Evolutionary conservation across 2,329 filamentous ascomycete species (phyloP).

Genomic region (Blastomyces percursus): DNA sequence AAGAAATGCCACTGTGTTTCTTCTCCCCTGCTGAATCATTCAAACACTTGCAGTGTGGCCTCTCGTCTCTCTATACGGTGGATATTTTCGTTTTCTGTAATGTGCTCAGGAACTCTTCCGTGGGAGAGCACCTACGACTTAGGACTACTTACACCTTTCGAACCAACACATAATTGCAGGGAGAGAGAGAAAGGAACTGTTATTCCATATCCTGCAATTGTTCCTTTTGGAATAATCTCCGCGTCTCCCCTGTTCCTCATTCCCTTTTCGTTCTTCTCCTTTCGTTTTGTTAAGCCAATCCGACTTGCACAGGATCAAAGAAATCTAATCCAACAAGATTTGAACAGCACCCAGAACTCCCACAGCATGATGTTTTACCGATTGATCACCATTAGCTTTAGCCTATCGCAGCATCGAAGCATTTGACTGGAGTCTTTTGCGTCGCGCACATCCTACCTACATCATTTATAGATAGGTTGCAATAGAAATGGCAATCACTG

Average conservation of each 20-base stretch:
- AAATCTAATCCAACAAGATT: neutral
- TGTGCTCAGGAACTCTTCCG: neutral
- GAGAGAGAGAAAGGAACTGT: neutral
- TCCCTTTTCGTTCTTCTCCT: neutral
- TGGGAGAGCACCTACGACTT: neutral
- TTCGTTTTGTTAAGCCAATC: neutral
- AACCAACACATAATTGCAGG: neutral
- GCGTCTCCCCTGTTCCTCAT: neutral
- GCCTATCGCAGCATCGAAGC: neutral
- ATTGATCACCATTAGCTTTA: neutral
- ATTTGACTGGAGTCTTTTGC: neutral
- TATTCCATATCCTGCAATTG: neutral
- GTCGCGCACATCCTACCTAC: neutral
- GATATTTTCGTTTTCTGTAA: neutral
- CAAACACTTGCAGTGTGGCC: neutral
- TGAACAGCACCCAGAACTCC: neutral
- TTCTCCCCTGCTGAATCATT: neutral
- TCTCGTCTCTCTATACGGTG: neutral
- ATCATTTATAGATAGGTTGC: neutral
- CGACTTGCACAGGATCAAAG: neutral
- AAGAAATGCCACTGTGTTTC: neutral
- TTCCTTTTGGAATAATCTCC: neutral
- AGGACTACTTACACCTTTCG: neutral
- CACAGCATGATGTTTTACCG: neutral
- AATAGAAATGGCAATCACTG: neutral